Conservation (phyloP, 345 rosid genomes). For the Euphorbia pulcherrima region DNA sequence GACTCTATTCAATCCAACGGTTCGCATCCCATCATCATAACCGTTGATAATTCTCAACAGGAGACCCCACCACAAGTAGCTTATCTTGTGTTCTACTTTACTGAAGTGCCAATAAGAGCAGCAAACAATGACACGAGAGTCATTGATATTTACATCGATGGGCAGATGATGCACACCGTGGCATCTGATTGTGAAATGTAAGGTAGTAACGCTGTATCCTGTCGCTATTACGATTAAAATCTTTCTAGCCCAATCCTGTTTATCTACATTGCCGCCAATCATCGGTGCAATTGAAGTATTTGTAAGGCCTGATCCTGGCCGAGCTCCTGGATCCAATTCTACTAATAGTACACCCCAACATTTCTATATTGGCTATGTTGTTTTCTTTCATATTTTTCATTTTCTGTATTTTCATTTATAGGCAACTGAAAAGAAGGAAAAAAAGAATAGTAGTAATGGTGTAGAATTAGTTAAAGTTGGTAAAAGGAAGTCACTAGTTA, state of each 20-base stretch:
- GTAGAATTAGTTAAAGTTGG: too few relatives aligned
- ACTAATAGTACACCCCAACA: background rate
- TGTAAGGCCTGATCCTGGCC: background rate
- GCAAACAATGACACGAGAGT: slow-evolving; percentile 10
- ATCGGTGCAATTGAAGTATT: slow-evolving; percentile 7
- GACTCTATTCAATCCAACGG: slow-evolving; percentile 4
- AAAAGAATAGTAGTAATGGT: too few relatives aligned
- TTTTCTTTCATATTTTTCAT: background rate
- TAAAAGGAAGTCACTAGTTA: too few relatives aligned
- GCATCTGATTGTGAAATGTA: background rate
- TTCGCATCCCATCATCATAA: slow-evolving; percentile 2
- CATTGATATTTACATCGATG: slow-evolving; percentile 17
- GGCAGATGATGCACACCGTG: slow-evolving; percentile 5
- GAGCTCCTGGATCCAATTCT: background rate
- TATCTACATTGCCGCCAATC: background rate
- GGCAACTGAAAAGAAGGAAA: too few relatives aligned
- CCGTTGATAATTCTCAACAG: slow-evolving; percentile 7
- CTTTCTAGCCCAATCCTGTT: background rate
- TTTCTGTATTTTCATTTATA: background rate
- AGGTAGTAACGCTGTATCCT: slow-evolving; percentile 4
- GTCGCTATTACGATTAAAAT: background rate
- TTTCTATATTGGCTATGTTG: background rate
- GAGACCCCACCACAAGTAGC: slow-evolving; percentile 9
- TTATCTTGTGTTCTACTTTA: slow-evolving; percentile 22
- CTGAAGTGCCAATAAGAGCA: background rate